These are phyloP conservation scores for Exophiala phaeomuriformis DNA, from an alignment of 2,329 filamentous ascomycete species.

Conservation along the genomic window DNA sequence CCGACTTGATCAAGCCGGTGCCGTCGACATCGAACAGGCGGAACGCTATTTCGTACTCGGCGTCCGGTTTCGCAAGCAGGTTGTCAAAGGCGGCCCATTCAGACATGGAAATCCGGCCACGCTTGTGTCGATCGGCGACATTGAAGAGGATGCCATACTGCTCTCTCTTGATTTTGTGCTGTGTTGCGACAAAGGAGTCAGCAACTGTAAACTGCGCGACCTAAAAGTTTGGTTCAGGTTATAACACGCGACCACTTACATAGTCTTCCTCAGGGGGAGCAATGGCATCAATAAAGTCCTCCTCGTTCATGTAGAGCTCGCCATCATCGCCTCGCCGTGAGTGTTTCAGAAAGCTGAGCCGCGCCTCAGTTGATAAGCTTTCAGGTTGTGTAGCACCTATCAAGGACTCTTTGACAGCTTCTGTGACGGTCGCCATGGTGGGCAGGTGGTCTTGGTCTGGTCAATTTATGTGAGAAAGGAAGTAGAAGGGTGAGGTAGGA, in stretches of 20 bases:
- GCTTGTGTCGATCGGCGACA: conserved; percentile 72
- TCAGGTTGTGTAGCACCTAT: conserved; percentile 54
- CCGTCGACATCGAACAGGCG: conserved; percentile 86
- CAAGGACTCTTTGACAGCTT: conserved; percentile 71
- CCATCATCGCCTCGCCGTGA: conserved; percentile 69
- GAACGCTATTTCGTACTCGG: conserved; percentile 98
- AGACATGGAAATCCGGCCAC: conserved; percentile 65
- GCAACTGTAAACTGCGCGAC: no score
- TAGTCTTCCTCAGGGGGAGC: conserved; percentile 83
- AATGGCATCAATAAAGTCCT: conserved; percentile 87
- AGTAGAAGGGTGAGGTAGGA: background rate
- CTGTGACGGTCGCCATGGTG: conserved; percentile 49
- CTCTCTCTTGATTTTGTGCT: conserved; percentile 97
- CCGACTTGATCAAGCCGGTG: conserved; percentile 79
- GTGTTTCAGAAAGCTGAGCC: conserved; percentile 66
- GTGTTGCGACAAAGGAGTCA: conserved; percentile 9
- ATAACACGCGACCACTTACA: conserved; percentile 49
- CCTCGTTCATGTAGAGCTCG: conserved; percentile 70
- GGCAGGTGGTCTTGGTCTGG: background rate
- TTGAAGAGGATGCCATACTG: conserved; percentile 91
- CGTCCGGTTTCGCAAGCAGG: conserved; percentile 85
- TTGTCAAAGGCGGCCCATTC: conserved; percentile 96
- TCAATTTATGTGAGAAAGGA: no score
- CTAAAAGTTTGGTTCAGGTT: background rate
- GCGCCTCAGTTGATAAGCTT: conserved; percentile 66